phyloP scores from a whole-genome alignment of 73 alveolate genomes.

The Tetrahymena thermophila region DNA sequence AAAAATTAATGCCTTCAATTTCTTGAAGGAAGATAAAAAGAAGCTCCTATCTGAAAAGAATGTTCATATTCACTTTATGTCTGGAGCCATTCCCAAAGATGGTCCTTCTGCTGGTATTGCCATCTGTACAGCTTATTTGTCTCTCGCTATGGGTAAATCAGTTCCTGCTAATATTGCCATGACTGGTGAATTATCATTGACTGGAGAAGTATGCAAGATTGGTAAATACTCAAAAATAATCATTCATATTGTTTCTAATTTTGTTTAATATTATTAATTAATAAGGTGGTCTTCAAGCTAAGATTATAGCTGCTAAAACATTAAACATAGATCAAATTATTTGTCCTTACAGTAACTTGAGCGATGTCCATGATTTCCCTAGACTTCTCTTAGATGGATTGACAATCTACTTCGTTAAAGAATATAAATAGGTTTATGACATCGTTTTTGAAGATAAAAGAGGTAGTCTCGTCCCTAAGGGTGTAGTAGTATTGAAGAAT shows the following conservation, averaged over 20 bases:
- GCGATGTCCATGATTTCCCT: constrained; percentile 29
- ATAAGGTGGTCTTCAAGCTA: constrained; percentile 33
- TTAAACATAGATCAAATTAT: constrained; percentile 10
- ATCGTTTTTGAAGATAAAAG: constrained; percentile 18
- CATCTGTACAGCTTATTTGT: constrained; percentile 59
- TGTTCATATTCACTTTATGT: constrained; percentile 64
- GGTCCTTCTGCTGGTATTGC: constrained; percentile 84
- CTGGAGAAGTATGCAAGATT: constrained; percentile 67
- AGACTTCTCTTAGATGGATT: constrained; percentile 18
- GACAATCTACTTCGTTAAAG: constrained; percentile 24
- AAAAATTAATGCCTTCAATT: constrained; percentile 59
- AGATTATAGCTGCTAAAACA: constrained; percentile 36
- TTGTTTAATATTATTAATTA: background rate
- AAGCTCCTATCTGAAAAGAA: constrained; percentile 18
- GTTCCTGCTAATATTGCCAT: constrained; percentile 56
- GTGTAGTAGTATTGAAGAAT: background rate
- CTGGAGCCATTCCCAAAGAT: constrained; percentile 81
- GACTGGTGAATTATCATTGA: constrained; percentile 77
- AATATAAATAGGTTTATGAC: constrained; percentile 10
- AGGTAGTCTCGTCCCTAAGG: background rate
- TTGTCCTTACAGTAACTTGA: constrained; percentile 25
- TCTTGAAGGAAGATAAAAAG: constrained; percentile 37
- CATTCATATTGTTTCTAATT: background rate
- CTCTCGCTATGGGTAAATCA: constrained; percentile 48
- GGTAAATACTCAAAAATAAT: constrained; percentile 23